These are phyloP conservation scores for Rhodotorula sp. DNA, from an alignment of 1,284 basidiomycete species.

Conservation along the genomic window DNA sequence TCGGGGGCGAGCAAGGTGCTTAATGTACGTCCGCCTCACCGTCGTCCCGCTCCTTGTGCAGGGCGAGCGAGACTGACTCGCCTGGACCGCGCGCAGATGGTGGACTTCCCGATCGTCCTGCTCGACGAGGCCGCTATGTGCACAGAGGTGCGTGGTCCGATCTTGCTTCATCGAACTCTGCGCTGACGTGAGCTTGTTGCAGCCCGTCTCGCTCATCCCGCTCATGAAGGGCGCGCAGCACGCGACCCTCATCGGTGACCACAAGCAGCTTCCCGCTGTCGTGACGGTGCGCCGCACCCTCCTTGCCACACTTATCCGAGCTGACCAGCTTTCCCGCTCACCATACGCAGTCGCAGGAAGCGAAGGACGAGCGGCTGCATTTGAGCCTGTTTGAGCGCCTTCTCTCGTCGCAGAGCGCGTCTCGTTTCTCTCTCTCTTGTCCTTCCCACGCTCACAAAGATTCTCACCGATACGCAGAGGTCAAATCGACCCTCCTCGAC, in stretches of 20 bases:
- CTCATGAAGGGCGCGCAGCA: slow-evolving; percentile 88
- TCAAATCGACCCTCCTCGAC: slow-evolving; percentile 85
- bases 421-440: slow-evolving; percentile 4
- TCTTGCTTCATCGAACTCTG: too few relatives aligned
- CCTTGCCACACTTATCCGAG: neutral
- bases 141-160: slow-evolving; percentile 61
- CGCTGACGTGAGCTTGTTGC: neutral
- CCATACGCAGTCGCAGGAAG: slow-evolving; percentile 58
- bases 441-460: neutral
- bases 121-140: slow-evolving; percentile 95
- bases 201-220: slow-evolving; percentile 76
- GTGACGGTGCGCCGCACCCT: slow-evolving; percentile 57
- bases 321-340: neutral
- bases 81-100: slow-evolving; percentile 56
- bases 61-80: slow-evolving; percentile 22
- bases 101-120: slow-evolving; percentile 91
- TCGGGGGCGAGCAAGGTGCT: slow-evolving; percentile 40
- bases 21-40: slow-evolving; percentile 23
- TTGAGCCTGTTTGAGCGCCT: slow-evolving; percentile 86
- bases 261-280: slow-evolving; percentile 92
- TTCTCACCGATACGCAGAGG: slow-evolving; percentile 46
- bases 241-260: slow-evolving; percentile 87
- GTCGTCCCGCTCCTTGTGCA: slow-evolving; percentile 14
- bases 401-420: slow-evolving; percentile 71
- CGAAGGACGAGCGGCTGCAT: slow-evolving; percentile 68